phyloP scores from a whole-genome alignment of 352 stramenopile species.

The Globisporangium irregulare region DNA sequence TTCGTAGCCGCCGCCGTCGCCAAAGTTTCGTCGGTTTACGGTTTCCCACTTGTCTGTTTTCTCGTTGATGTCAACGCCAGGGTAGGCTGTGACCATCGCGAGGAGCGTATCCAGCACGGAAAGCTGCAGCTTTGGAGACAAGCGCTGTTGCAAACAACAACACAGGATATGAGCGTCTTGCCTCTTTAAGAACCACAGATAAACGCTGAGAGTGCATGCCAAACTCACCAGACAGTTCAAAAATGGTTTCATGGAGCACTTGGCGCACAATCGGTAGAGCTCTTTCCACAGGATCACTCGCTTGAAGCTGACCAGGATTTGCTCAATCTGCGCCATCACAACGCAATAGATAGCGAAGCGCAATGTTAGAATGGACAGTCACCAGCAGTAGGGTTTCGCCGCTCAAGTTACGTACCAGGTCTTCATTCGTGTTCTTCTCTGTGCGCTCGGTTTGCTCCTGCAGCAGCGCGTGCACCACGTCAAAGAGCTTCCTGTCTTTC shows the following conservation, averaged over 20 bases:
- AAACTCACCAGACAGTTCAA: constrained; percentile 57
- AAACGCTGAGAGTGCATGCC: neutral
- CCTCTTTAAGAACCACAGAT: neutral
- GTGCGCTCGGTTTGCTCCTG: constrained; percentile 61
- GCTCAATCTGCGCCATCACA: constrained; percentile 39
- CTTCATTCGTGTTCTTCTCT: constrained; percentile 45
- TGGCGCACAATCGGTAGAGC: constrained; percentile 75
- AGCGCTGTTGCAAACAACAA: constrained; percentile 23
- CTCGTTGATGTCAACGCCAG: constrained; percentile 43
- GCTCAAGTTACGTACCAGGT: constrained; percentile 31
- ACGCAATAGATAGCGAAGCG: neutral
- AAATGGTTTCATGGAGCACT: constrained; percentile 83
- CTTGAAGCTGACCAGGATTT: constrained; percentile 66
- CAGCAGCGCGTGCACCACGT: constrained; percentile 67
- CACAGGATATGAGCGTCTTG: neutral
- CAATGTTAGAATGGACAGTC: neutral
- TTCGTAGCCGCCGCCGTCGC: constrained; percentile 65
- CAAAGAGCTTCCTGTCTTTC: constrained; percentile 76
- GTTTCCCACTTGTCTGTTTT: constrained; percentile 72
- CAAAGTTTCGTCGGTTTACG: constrained; percentile 76
- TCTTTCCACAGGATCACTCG: constrained; percentile 78
- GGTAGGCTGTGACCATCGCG: constrained; percentile 55
- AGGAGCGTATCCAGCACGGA: constrained; percentile 65
- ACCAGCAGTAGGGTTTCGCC: neutral
- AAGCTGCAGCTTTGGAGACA: constrained; percentile 50